These are phyloP conservation scores for Schizosaccharomyces cryophilus DNA, from an alignment of 805 yeast species.

Conservation along the genomic window DNA sequence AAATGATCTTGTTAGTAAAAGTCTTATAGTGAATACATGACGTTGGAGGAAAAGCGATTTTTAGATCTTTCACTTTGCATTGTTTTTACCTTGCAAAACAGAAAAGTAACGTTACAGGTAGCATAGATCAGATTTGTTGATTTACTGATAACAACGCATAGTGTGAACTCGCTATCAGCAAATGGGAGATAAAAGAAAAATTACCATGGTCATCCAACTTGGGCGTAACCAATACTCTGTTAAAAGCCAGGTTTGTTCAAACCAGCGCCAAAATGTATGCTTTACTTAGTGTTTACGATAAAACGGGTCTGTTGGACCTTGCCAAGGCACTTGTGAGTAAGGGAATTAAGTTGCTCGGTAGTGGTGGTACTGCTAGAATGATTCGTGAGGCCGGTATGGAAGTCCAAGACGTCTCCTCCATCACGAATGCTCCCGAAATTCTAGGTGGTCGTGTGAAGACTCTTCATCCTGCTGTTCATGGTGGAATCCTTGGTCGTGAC, in stretches of 20 bases:
- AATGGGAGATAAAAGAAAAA: no score
- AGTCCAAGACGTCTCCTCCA: conserved; percentile 66
- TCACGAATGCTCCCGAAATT: conserved; percentile 98
- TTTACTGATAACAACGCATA: no score
- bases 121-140: no score
- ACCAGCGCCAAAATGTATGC: conserved; percentile 20
- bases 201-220: not conserved
- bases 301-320: conserved; percentile 82
- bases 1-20: no score
- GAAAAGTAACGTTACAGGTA: no score
- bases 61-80: no score
- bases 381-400: conserved; percentile 95
- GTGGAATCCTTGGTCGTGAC: conserved; percentile 87
- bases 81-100: no score
- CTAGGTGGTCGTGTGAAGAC: conserved; percentile 96
- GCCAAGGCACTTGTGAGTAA: conserved; percentile 84
- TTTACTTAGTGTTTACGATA: conserved; percentile 87
- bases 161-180: no score
- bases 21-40: no score
- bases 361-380: conserved; percentile 90
- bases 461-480: conserved; percentile 95
- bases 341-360: conserved; percentile 77
- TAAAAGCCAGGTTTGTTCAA: no score
- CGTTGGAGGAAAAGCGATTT: no score
- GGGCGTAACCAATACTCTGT: not conserved